These are phyloP conservation scores for Schizonepeta tenuifolia DNA, from an alignment of 257 asterid genomes.

Conservation along the genomic window DNA sequence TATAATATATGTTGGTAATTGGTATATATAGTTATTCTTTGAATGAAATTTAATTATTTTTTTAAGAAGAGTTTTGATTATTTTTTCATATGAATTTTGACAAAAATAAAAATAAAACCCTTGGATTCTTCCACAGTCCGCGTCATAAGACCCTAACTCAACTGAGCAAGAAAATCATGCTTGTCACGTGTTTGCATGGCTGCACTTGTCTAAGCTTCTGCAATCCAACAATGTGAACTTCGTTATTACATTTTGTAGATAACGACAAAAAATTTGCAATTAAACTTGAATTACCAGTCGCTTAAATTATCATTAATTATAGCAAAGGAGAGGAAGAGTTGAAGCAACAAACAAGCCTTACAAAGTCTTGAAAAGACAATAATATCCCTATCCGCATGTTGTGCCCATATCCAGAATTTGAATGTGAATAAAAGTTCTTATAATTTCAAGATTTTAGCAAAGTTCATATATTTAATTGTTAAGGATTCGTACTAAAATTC, in stretches of 20 bases:
- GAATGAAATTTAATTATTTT: no score
- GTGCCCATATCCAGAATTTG: no score
- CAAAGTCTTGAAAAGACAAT: neutral
- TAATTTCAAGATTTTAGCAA: neutral
- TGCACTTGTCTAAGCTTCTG: constrained; percentile 3
- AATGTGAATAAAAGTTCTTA: no score
- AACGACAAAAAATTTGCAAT: neutral
- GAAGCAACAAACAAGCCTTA: no score
- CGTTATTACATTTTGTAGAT: constrained; percentile 24
- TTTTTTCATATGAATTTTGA: neutral
- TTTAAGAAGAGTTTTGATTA: no score
- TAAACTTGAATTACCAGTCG: neutral
- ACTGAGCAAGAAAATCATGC: constrained; percentile 32
- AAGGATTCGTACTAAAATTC: neutral
- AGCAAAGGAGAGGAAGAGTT: no score
- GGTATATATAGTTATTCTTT: no score
- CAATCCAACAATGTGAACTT: constrained; percentile 25
- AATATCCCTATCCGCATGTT: neutral
- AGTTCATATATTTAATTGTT: neutral
- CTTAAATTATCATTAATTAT: no score
- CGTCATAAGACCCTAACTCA: neutral
- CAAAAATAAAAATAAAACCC: neutral
- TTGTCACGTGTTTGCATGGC: constrained; percentile 50
- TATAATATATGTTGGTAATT: no score
- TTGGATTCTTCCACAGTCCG: constrained; percentile 35